Base-by-base conservation (phyloP, 2,329 filamentous ascomycete genomes). In the Phaeosphaeriaceae sp. region DNA sequence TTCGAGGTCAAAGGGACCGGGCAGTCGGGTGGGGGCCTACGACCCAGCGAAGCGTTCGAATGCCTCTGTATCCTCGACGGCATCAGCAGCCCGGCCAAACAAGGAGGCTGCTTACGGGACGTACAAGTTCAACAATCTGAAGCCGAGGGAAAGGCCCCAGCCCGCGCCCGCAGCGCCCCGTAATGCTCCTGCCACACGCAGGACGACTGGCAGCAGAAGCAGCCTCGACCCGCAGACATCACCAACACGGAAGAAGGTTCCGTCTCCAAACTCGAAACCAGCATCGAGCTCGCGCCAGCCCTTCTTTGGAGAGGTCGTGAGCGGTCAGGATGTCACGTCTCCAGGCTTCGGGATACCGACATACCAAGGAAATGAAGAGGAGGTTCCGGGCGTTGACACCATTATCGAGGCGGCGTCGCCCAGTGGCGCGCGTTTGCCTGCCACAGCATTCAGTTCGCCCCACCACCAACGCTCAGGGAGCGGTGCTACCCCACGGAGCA, bases 281-380 rank as follows among this genome's bases (percentile, higher is more conserved):
- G 64, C 65, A 8, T 63, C 70, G 4, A 58, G 65, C 24, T 63
- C 61, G 28, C 66, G 76, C 21, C 68, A 73, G 69, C 75, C 70
- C 4, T 73, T 75, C 52, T 78, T 78, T 59, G 75, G 75, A 17
- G 75, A 78, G 52, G 72, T 78, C 1, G 56, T 77, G n/a, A 69
- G 68, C 21, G 68, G 72, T 0, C 73, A 77, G 55, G 68, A 75
- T 56, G 63, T 60, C 6, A 57, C 61, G 3, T 68, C 65, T 30
- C 75, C 75, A 19, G 75, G 75, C 1, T 78, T 68, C 62, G 74
- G 75, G 19, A 78, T 78, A 23, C 69, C 74, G 11, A 67, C 59
- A 4, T 56, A 67, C 30, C 69, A 72, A 3, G 62, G 57, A 44
- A 54, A 64, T 35, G 62, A 63, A 40, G 59, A 60, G 13, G 60